Conservation (phyloP, 164 flowering plant species). For the Magnolia officinalis region DNA sequence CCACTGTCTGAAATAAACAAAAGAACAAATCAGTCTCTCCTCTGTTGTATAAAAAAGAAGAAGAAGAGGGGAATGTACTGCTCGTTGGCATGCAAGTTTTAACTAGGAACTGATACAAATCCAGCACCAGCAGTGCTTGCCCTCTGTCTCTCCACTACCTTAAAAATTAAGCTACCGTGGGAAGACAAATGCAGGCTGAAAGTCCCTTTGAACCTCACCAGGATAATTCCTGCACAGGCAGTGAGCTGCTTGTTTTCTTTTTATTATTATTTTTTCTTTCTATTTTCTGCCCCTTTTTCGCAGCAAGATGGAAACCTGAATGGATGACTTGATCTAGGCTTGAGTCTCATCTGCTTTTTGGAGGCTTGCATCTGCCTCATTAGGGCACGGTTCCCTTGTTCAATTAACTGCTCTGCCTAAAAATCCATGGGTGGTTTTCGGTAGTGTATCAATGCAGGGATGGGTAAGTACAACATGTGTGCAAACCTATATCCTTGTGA, state of each 20-base stretch:
- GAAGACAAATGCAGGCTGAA: constrained; percentile 15
- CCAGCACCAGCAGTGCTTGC: constrained; percentile 12
- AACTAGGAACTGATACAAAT: not conserved
- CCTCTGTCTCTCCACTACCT: not conserved
- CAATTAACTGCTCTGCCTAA: no score
- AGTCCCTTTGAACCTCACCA: constrained; percentile 19
- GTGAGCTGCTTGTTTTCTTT: not conserved
- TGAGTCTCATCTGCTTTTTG: not conserved
- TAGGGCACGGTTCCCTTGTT: no score
- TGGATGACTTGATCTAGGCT: no score
- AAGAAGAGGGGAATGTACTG: not conserved
- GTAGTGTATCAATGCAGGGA: no score
- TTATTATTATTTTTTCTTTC: not conserved
- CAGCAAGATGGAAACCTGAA: not conserved
- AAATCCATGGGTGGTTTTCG: no score
- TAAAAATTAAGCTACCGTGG: not conserved
- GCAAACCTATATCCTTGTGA: no score
- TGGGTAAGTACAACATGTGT: no score
- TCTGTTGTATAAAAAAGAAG: not conserved
- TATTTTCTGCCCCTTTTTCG: not conserved
- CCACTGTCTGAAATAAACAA: no score
- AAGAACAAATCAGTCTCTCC: not conserved
- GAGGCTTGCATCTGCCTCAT: no score
- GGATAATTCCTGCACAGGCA: constrained; percentile 13
- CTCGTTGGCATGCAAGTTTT: not conserved